Evolutionary conservation across 75 land plant genomes (phyloP).

Genomic region (Cupressus sempervirens): DNA sequence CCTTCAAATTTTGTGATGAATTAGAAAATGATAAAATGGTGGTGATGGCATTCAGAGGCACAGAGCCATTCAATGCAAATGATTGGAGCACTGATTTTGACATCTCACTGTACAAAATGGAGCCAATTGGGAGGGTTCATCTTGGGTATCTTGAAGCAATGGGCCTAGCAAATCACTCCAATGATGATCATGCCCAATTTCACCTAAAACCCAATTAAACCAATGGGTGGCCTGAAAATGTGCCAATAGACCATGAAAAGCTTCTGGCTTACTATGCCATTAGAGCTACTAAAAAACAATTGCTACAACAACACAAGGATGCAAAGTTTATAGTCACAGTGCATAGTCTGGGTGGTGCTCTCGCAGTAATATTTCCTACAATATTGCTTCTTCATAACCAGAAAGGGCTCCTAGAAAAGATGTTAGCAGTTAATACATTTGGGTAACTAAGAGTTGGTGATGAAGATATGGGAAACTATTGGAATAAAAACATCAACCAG

Average conservation of each 20-base stretch:
- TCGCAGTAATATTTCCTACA: too few species aligned
- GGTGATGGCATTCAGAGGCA: slow-evolving; percentile 25
- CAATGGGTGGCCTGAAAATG: background rate
- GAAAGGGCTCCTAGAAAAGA: slow-evolving; percentile 25
- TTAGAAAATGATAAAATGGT: slow-evolving; percentile 31
- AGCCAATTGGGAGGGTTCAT: background rate
- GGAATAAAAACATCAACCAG: slow-evolving; percentile 1
- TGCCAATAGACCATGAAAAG: background rate
- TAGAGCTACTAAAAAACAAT: slow-evolving; percentile 18
- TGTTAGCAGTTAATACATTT: slow-evolving; percentile 54
- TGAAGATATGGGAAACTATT: slow-evolving; percentile 21
- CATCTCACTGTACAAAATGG: slow-evolving; percentile 56
- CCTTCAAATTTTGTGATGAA: slow-evolving; percentile 59
- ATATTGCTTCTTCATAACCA: too few species aligned
- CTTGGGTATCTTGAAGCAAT: background rate
- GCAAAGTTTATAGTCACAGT: slow-evolving; percentile 25
- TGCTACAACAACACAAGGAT: slow-evolving; percentile 27
- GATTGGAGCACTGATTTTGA: slow-evolving; percentile 75
- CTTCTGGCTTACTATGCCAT: slow-evolving; percentile 42
- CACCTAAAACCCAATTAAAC: background rate
- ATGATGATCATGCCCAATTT: background rate
- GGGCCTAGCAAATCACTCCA: slow-evolving; percentile 26
- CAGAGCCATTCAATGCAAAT: slow-evolving; percentile 53
- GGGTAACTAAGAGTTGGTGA: slow-evolving; percentile 48
- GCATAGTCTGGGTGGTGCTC: too few species aligned